Percentiles rank a stretch among this genome's conserved stretches.
Conservation (phyloP, 1,284 basidiomycete species). For the Thecaphora frezii region DNA sequence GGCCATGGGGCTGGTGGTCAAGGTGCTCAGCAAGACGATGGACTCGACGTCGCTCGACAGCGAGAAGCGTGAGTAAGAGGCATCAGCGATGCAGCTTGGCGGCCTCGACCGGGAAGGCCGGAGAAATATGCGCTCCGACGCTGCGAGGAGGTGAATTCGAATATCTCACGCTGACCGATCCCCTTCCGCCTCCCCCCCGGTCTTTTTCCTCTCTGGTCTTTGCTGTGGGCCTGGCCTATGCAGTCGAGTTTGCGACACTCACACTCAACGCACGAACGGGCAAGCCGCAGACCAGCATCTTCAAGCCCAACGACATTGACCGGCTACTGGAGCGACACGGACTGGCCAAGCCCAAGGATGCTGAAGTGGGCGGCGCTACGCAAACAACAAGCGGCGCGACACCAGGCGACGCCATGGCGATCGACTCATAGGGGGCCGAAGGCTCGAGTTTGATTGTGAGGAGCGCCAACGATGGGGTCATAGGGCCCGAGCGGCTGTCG, state of each 20-base stretch:
- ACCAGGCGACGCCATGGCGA: constrained; percentile 39
- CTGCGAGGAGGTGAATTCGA: no score
- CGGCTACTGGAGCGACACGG: constrained; percentile 77
- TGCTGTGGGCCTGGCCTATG: no score
- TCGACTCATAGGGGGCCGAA: constrained; percentile 41
- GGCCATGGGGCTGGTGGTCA: constrained; percentile 87
- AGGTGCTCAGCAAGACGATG: constrained; percentile 99
- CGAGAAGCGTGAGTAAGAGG: constrained; percentile 53
- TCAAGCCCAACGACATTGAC: constrained; percentile 86
- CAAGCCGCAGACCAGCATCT: constrained; percentile 87
- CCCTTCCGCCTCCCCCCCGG: no score
- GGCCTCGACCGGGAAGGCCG: no score
- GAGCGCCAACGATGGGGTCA: not conserved
- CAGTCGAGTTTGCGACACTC: constrained; percentile 94
- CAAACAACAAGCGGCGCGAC: constrained; percentile 4
- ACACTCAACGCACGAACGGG: constrained; percentile 77
- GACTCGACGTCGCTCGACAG: constrained; percentile 87
- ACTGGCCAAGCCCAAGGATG: constrained; percentile 78
- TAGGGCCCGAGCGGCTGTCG: constrained; percentile 9
- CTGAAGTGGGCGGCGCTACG: constrained; percentile 56
- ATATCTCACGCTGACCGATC: no score
- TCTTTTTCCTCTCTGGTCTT: no score
- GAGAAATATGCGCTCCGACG: no score
- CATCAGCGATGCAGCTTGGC: no score
- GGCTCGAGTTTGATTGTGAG: not conserved